Evolutionary conservation across 169 alveolate genomes (phyloP).

Genomic region (Sarcocystis neurona): DNA sequence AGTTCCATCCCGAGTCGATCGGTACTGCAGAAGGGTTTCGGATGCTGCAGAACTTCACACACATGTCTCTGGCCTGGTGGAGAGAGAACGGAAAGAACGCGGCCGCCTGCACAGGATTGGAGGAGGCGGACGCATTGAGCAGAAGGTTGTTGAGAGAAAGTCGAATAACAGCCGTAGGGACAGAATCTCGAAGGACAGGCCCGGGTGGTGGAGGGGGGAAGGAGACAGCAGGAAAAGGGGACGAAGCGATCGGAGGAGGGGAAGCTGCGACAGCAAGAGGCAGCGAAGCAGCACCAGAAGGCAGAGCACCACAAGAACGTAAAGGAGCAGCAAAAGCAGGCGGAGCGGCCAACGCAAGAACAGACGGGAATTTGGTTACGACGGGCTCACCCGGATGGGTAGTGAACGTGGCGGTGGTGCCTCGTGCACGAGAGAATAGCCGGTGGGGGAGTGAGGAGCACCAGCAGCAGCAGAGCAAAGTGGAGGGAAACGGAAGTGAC

Average conservation of each 20-base stretch:
- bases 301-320: neutral
- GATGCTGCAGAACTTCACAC: conserved; percentile 52
- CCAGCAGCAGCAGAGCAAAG: neutral
- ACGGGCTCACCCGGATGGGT: neutral
- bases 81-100: too few species aligned
- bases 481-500: neutral
- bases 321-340: neutral
- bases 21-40: conserved; percentile 63
- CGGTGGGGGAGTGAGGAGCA: too few species aligned
- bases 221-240: too few species aligned
- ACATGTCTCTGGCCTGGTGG: conserved; percentile 51
- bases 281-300: neutral
- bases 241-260: too few species aligned
- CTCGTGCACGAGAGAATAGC: too few species aligned
- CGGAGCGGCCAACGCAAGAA: neutral
- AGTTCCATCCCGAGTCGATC: conserved; percentile 75
- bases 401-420: conserved; percentile 9
- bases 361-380: neutral
- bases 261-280: too few species aligned
- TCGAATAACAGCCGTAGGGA: too few species aligned
- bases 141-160: too few species aligned
- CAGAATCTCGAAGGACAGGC: too few species aligned
- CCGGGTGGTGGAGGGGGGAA: too few species aligned
- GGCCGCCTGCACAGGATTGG: too few species aligned
- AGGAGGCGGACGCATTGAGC: too few species aligned